phyloP scores from a whole-genome alignment of 1,284 basidiomycete genomes.

The Ceratobasidium theobromae region DNA sequence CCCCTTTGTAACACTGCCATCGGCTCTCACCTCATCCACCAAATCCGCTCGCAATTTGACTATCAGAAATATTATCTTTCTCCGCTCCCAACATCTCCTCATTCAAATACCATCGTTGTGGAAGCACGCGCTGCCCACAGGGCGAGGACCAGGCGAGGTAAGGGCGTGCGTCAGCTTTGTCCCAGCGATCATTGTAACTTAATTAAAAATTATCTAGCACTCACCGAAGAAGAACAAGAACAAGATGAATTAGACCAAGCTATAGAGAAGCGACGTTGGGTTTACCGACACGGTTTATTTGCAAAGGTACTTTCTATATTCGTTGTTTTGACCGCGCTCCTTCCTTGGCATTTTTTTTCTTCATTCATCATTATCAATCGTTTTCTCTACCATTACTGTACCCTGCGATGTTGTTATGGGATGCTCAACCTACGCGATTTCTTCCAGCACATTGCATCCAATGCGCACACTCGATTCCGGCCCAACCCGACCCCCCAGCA shows the following conservation, averaged over 20 bases:
- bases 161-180: background rate
- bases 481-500: slow-evolving; percentile 79
- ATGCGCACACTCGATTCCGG: slow-evolving; percentile 74
- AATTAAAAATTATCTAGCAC: slow-evolving; percentile 35
- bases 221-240: slow-evolving; percentile 34
- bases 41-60: slow-evolving; percentile 71
- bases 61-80: slow-evolving; percentile 78
- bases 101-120: slow-evolving; percentile 38
- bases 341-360: background rate
- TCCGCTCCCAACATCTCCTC: slow-evolving; percentile 59
- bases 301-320: slow-evolving; percentile 62
- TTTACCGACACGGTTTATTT: slow-evolving; percentile 75
- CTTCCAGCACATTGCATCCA: slow-evolving; percentile 79
- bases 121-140: slow-evolving; percentile 4
- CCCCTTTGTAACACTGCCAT: slow-evolving; percentile 78
- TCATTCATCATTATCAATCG: slow-evolving; percentile 3
- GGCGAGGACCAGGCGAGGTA: slow-evolving; percentile 2
- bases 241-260: slow-evolving; percentile 66
- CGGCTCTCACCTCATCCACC: slow-evolving; percentile 77
- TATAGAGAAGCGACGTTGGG: slow-evolving; percentile 56
- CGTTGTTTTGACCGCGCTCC: background rate
- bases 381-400: background rate
- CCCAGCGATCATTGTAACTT: background rate
- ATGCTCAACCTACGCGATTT: background rate
- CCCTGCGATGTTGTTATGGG: background rate